A percentile compares a stretch with the other conserved stretches of the same genome.
Conservation (phyloP, 768 basidiomycete genomes). For the Rhodotorula graminis region DNA sequence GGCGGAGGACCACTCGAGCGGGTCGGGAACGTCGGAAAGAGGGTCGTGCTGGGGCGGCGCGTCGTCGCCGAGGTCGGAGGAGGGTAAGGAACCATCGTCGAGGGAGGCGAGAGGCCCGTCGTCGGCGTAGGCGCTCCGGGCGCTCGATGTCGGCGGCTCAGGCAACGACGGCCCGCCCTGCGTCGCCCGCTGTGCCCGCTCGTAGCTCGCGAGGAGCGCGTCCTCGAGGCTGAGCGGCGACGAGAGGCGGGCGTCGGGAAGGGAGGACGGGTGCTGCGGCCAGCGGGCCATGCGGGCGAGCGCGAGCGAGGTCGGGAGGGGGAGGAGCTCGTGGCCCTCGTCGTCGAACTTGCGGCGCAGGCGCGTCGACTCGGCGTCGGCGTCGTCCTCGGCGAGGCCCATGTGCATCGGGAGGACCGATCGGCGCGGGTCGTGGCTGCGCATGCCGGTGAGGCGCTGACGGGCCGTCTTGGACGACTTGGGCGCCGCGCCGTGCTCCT, state of each 20-base stretch:
- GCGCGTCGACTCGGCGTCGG: neutral
- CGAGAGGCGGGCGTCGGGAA: neutral
- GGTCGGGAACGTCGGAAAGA: neutral
- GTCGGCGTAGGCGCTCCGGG: constrained; percentile 16
- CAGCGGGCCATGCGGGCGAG: constrained; percentile 20
- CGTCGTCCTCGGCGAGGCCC: neutral
- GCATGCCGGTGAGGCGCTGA: neutral
- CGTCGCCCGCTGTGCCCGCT: neutral
- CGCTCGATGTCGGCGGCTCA: neutral
- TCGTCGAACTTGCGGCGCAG: constrained; percentile 1
- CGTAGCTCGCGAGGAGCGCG: neutral
- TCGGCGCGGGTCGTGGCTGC: neutral
- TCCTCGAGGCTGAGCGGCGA: neutral
- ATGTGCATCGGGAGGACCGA: neutral
- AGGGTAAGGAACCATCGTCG: neutral
- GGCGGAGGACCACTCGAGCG: neutral
- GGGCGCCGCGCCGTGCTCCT: neutral
- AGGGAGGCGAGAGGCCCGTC: neutral
- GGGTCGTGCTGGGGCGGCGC: neutral
- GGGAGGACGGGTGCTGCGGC: neutral
- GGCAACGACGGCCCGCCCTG: too few species aligned
- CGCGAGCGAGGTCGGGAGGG: neutral
- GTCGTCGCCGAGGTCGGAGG: neutral
- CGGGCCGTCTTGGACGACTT: neutral
- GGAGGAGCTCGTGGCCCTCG: constrained; percentile 1